A percentile compares a stretch with the other conserved stretches of the same genome.
These are phyloP conservation scores for Cyberlindnera sargentensis DNA, from an alignment of 805 yeast species.

Conservation along the genomic window DNA sequence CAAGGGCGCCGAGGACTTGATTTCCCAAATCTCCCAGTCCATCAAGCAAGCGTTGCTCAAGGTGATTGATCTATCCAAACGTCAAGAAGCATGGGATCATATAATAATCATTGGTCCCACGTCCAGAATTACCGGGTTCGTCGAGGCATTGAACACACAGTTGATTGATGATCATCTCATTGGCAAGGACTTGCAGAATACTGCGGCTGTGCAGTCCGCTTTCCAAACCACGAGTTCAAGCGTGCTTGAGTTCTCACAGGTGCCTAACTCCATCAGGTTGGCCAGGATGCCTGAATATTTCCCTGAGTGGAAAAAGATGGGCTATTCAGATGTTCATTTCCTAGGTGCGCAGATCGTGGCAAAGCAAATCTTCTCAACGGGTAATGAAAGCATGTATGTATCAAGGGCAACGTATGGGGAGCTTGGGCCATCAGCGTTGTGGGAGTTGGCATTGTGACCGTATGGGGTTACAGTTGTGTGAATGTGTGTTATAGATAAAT, in stretches of 20 bases:
- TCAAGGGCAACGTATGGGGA: constrained; percentile 67
- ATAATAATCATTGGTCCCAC: constrained; percentile 77
- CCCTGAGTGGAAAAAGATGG: constrained; percentile 84
- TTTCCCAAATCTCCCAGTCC: constrained; percentile 45
- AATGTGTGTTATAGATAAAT: neutral
- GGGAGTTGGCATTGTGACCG: constrained; percentile 47
- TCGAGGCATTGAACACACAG: constrained; percentile 56
- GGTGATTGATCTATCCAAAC: constrained; percentile 59
- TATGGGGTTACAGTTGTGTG: neutral
- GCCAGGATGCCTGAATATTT: constrained; percentile 84
- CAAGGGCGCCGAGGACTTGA: constrained; percentile 62
- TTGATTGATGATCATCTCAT: constrained; percentile 52
- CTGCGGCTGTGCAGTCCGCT: constrained; percentile 23
- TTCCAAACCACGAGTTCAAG: constrained; percentile 19
- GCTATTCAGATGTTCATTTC: constrained; percentile 71
- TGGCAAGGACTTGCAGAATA: constrained; percentile 23
- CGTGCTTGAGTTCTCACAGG: constrained; percentile 45
- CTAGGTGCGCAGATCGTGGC: constrained; percentile 85
- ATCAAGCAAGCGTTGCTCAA: constrained; percentile 46
- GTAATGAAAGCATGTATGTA: constrained; percentile 56
- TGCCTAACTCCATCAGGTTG: constrained; percentile 66
- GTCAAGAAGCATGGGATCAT: constrained; percentile 83
- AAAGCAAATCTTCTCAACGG: constrained; percentile 67
- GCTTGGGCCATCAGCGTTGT: constrained; percentile 74
- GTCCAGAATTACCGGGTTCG: constrained; percentile 65